Conservation (phyloP, 768 basidiomycete genomes). For the Pulveroboletus sp. region DNA sequence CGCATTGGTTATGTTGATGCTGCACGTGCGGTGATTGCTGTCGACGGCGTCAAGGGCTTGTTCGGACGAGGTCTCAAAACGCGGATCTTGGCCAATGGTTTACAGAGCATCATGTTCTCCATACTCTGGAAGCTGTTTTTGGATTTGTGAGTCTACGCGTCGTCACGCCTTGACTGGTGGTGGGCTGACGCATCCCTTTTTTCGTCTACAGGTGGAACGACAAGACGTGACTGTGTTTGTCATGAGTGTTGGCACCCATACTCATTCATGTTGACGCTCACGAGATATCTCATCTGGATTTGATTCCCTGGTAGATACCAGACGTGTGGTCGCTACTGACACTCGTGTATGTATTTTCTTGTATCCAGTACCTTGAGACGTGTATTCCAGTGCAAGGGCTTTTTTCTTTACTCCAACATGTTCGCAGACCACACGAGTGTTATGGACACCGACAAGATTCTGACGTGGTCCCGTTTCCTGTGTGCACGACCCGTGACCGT, state of each 20-base stretch:
- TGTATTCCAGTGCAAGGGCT: no score
- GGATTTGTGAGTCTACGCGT: slow-evolving; percentile 62
- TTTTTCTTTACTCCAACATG: no score
- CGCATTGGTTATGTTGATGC: slow-evolving; percentile 77
- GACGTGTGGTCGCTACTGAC: not conserved
- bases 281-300: not conserved
- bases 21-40: slow-evolving; percentile 66
- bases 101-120: slow-evolving; percentile 89
- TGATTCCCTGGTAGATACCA: not conserved
- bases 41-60: slow-evolving; percentile 74
- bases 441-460: no score
- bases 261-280: not conserved
- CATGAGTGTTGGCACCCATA: not conserved
- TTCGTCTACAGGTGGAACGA: slow-evolving; percentile 31
- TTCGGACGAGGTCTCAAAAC: slow-evolving; percentile 90
- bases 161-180: not conserved
- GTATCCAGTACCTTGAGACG: not conserved
- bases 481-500: no score
- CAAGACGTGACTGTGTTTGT: slow-evolving; percentile 14
- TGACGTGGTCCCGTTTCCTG: no score
- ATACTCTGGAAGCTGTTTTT: slow-evolving; percentile 88
- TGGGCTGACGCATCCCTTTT: not conserved
- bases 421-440: no score
- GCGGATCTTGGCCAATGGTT: slow-evolving; percentile 81
- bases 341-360: not conserved